Conservation (phyloP, 1,139 yeast species). For the Candida anutae region DNA sequence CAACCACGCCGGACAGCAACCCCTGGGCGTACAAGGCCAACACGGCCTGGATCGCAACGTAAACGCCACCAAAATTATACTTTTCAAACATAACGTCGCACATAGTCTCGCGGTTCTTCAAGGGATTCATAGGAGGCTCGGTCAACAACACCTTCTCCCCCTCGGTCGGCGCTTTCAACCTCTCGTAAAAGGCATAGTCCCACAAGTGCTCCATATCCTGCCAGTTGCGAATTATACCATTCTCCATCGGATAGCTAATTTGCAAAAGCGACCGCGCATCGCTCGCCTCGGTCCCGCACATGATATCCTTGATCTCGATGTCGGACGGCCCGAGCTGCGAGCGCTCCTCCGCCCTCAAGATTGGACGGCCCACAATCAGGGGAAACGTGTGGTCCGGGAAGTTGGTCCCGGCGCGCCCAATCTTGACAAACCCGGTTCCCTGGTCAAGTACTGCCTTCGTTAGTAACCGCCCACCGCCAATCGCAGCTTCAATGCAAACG, state of each 20-base stretch:
- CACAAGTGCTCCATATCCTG: constrained; percentile 97
- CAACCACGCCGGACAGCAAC: constrained; percentile 95
- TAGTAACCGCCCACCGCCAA: too few species aligned
- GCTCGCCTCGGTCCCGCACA: constrained; percentile 97
- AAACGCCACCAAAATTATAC: constrained; percentile 91
- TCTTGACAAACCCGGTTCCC: constrained; percentile 95
- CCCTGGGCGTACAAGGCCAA: constrained; percentile 97
- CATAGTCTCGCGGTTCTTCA: constrained; percentile 89
- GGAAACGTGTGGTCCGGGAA: constrained; percentile 99
- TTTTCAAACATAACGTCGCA: constrained; percentile 96
- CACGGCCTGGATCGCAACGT: constrained; percentile 97
- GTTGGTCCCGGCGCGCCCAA: constrained; percentile 94
- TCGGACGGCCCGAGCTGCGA: constrained; percentile 46
- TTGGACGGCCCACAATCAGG: constrained; percentile 96
- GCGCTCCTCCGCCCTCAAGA: constrained; percentile 92
- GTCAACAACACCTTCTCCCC: constrained; percentile 82
- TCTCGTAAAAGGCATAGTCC: constrained; percentile 95
- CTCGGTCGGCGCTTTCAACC: constrained; percentile 68
- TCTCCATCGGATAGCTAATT: constrained; percentile 95
- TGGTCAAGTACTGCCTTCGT: constrained; percentile 82
- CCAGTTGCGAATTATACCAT: constrained; percentile 96
- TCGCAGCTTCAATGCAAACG: constrained; percentile 14
- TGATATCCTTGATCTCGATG: constrained; percentile 77
- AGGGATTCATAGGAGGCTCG: constrained; percentile 97
- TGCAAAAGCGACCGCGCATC: constrained; percentile 85